Percentiles rank a stretch among this genome's conserved stretches.
These are phyloP conservation scores for Trichoderma oligosporum DNA, from an alignment of 2,329 filamentous ascomycete genomes.

Conservation along the genomic window DNA sequence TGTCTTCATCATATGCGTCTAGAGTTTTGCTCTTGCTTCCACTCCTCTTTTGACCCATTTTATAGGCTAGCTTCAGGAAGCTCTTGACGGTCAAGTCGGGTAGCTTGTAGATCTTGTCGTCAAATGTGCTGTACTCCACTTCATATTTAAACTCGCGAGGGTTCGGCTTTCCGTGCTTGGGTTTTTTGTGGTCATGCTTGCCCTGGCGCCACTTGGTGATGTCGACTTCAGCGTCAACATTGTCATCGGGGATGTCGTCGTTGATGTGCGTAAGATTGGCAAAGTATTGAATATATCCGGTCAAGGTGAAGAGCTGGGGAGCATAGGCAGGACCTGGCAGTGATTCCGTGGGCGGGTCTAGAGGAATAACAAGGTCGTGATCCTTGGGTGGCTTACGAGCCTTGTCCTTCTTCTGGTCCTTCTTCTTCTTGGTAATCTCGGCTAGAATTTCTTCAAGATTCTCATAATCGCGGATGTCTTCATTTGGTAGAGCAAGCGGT, in stretches of 20 bases:
- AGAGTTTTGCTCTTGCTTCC: conserved; percentile 21
- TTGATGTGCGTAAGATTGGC: conserved; percentile 92
- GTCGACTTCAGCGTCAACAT: conserved; percentile 16
- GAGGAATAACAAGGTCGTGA: conserved; percentile 62
- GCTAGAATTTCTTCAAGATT: conserved; percentile 30
- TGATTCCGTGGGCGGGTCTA: conserved; percentile 66
- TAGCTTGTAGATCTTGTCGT: conserved; percentile 70
- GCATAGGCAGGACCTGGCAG: conserved; percentile 88
- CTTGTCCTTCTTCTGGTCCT: conserved; percentile 30
- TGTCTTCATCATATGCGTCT: conserved; percentile 27
- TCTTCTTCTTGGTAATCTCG: conserved; percentile 31
- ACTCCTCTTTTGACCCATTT: conserved; percentile 55
- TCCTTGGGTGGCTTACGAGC: conserved; percentile 51
- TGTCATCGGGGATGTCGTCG: conserved; percentile 54
- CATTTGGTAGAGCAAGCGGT: not conserved
- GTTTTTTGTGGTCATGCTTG: conserved; percentile 57
- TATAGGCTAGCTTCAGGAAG: conserved; percentile 72
- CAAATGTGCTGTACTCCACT: conserved; percentile 80
- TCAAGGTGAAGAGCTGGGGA: conserved; percentile 72
- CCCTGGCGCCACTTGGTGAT: conserved; percentile 59
- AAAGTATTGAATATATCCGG: conserved; percentile 85
- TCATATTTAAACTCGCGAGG: conserved; percentile 68
- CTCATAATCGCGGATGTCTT: conserved; percentile 21
- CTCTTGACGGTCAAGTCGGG: conserved; percentile 81
- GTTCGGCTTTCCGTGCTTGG: conserved; percentile 48